These are phyloP conservation scores for Alternaria dauci DNA, from an alignment of 2,329 filamentous ascomycete genomes.

Conservation along the genomic window DNA sequence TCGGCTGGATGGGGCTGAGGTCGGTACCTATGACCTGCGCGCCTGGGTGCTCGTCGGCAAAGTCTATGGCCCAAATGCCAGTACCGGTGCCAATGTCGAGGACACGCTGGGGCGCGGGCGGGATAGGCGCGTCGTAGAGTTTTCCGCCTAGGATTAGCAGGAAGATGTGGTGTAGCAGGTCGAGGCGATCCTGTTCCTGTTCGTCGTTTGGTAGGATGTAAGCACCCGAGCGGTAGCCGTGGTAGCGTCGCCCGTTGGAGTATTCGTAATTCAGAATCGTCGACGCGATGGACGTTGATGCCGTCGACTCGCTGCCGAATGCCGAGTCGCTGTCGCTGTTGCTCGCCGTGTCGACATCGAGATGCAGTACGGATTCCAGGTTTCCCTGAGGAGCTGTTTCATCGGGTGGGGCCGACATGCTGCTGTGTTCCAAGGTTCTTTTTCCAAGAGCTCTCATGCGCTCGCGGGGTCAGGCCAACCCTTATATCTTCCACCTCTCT, in stretches of 20 bases:
- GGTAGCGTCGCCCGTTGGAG: constrained; percentile 51
- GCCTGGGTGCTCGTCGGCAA: constrained; percentile 48
- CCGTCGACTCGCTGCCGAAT: constrained; percentile 37
- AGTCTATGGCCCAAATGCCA: constrained; percentile 53
- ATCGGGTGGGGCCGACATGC: constrained; percentile 21
- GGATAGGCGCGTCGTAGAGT: constrained; percentile 46
- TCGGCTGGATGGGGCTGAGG: constrained; percentile 50
- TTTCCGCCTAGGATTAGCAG: constrained; percentile 47
- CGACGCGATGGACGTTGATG: constrained; percentile 48
- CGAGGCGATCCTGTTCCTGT: constrained; percentile 50
- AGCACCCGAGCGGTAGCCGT: constrained; percentile 46
- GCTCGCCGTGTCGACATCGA: constrained; percentile 39
- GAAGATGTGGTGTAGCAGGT: constrained; percentile 52
- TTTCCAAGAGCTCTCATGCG: constrained; percentile 2
- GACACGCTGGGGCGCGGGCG: constrained; percentile 30
- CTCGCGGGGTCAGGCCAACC: constrained; percentile 3
- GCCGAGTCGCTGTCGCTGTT: constrained; percentile 44
- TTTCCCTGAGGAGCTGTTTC: constrained; percentile 17
- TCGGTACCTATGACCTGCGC: constrained; percentile 50
- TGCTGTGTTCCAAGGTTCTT: not conserved
- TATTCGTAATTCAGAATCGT: constrained; percentile 51
- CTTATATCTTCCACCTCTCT: constrained; percentile 9
- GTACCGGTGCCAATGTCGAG: constrained; percentile 54
- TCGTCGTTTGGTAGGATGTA: constrained; percentile 52
- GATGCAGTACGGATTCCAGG: constrained; percentile 39